Percentiles rank a stretch among this genome's conserved stretches.
These are phyloP conservation scores for Brassica incana DNA, from an alignment of 345 rosid species.

Conservation along the genomic window DNA sequence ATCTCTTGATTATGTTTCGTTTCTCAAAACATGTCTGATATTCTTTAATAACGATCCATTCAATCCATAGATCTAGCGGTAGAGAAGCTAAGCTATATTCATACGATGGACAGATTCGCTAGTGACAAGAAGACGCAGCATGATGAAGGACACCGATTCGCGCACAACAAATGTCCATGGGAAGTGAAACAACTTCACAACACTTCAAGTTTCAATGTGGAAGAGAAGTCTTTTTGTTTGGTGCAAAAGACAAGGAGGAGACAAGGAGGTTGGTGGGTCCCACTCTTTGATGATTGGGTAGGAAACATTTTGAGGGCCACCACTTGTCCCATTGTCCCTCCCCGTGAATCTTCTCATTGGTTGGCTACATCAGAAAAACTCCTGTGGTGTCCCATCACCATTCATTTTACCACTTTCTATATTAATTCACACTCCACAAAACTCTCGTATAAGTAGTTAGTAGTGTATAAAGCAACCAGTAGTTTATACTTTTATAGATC, in stretches of 20 bases:
- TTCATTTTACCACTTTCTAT: slow-evolving; percentile 32
- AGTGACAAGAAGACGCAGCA: slow-evolving; percentile 25
- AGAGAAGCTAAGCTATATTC: slow-evolving; percentile 3
- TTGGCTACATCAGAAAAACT: slow-evolving; percentile 13
- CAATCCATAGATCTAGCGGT: neutral
- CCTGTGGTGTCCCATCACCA: slow-evolving; percentile 18
- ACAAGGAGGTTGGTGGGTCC: slow-evolving; percentile 45
- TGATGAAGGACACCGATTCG: slow-evolving; percentile 27
- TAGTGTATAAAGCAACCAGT: slow-evolving; percentile 29
- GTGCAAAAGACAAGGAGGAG: slow-evolving; percentile 29
- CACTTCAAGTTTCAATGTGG: slow-evolving; percentile 37
- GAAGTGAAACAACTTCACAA: slow-evolving; percentile 38
- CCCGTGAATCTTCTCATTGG: slow-evolving; percentile 38
- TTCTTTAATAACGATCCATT: slow-evolving; percentile 6
- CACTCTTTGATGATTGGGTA: slow-evolving; percentile 50
- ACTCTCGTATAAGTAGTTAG: slow-evolving; percentile 10
- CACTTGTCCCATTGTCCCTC: slow-evolving; percentile 52
- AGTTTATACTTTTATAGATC: slow-evolving; percentile 24
- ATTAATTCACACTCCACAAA: slow-evolving; percentile 23
- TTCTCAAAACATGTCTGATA: slow-evolving; percentile 4
- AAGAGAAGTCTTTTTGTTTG: slow-evolving; percentile 18
- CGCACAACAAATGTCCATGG: slow-evolving; percentile 30
- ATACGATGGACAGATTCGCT: slow-evolving; percentile 3
- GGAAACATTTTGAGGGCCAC: slow-evolving; percentile 53
- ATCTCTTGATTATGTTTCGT: slow-evolving; percentile 17